Conservation (phyloP, 768 basidiomycete genomes). For the Tubosaeta sp. region DNA sequence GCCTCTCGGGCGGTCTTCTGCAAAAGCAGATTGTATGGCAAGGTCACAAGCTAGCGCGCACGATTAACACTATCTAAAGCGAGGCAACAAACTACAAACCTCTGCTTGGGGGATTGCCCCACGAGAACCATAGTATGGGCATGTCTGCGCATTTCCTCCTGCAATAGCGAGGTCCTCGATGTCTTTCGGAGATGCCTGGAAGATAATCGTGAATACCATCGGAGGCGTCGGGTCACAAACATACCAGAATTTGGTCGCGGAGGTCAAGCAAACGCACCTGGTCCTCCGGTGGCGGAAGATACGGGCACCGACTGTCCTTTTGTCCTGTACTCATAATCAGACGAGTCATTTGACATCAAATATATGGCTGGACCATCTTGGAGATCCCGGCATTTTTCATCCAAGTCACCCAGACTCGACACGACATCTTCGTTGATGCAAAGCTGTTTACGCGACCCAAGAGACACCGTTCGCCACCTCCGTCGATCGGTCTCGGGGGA, state of each 20-base stretch:
- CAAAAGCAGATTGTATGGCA: conserved; percentile 91
- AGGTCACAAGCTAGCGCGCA: conserved; percentile 64
- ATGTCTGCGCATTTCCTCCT: conserved; percentile 66
- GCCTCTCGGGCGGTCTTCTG: conserved; percentile 81
- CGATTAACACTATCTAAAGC: background rate
- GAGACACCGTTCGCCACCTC: conserved; percentile 63
- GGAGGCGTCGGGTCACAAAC: background rate
- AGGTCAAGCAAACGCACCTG: conserved; percentile 73
- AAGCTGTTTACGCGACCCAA: conserved; percentile 87
- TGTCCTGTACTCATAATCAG: conserved; percentile 41
- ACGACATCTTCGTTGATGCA: conserved; percentile 86
- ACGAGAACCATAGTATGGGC: conserved; percentile 92
- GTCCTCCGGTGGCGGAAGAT: conserved; percentile 68
- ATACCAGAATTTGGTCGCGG: conserved; percentile 80
- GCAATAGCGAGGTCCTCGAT: conserved; percentile 85
- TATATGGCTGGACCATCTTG: conserved; percentile 47
- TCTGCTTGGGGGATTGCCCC: conserved; percentile 88
- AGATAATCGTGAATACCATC: background rate
- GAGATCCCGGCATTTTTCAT: conserved; percentile 84
- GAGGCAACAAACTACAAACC: conserved; percentile 37
- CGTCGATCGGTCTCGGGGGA: conserved; percentile 25
- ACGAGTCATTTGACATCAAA: background rate
- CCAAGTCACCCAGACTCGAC: conserved; percentile 61
- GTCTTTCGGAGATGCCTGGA: conserved; percentile 82
- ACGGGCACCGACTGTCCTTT: conserved; percentile 66